A percentile compares a stretch with the other conserved stretches of the same genome.
phyloP scores from a whole-genome alignment of 805 yeast species.

The Saccharomycopsis babjevae region DNA sequence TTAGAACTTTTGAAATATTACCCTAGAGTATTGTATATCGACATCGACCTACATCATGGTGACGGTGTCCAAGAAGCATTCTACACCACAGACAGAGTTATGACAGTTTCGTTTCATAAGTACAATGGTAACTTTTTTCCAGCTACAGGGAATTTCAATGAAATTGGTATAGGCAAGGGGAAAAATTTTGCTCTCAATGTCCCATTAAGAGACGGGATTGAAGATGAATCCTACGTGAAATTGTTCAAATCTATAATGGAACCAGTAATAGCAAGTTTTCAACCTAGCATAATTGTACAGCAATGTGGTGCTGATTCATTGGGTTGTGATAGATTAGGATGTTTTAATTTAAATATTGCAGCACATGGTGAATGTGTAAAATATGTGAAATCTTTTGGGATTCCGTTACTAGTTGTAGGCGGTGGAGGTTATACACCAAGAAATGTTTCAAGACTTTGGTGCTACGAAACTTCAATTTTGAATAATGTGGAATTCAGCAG shows the following conservation, averaged over 20 bases:
- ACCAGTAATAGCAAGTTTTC: conserved; percentile 83
- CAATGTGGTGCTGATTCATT: conserved; percentile 97
- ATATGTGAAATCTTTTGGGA: conserved; percentile 76
- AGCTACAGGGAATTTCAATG: conserved; percentile 90
- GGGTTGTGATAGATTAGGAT: conserved; percentile 87
- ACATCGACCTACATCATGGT: conserved; percentile 93
- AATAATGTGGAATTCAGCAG: conserved; percentile 51
- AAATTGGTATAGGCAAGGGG: conserved; percentile 82
- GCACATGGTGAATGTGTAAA: conserved; percentile 96
- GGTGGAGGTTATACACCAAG: conserved; percentile 98
- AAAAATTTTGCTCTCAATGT: conserved; percentile 82
- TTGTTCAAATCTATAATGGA: conserved; percentile 78
- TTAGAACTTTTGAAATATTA: conserved; percentile 78
- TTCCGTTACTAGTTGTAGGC: conserved; percentile 86
- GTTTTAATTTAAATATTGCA: conserved; percentile 81
- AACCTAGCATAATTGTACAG: conserved; percentile 87
- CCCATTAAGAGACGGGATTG: conserved; percentile 91
- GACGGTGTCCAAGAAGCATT: conserved; percentile 98
- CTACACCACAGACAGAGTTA: conserved; percentile 82
- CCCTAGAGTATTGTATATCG: conserved; percentile 87
- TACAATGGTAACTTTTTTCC: conserved; percentile 91
- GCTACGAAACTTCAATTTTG: conserved; percentile 80
- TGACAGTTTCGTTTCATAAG: conserved; percentile 87
- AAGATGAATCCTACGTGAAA: conserved; percentile 73
- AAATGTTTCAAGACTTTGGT: conserved; percentile 91